These are phyloP conservation scores for Lavandula angustifolia DNA, from an alignment of 257 asterid species.

Conservation along the genomic window DNA sequence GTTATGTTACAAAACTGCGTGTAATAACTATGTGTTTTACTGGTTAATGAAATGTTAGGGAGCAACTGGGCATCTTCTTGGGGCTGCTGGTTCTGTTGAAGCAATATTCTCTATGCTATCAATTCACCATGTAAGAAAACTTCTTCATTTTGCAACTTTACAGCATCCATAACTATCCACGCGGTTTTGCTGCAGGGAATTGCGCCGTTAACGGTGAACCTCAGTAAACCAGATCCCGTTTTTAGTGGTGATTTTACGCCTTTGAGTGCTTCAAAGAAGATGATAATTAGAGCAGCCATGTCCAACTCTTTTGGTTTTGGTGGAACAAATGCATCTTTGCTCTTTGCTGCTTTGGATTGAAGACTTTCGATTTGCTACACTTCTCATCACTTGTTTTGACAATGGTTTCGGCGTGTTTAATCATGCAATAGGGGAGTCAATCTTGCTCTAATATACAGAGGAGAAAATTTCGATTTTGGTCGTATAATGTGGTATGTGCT, in stretches of 20 bases:
- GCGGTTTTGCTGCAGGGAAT: constrained; percentile 57
- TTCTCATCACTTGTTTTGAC: background rate
- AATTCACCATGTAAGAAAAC: constrained; percentile 67
- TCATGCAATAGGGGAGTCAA: too few species aligned
- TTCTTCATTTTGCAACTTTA: background rate
- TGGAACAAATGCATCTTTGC: constrained; percentile 85
- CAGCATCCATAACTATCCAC: background rate
- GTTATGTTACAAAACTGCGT: too few species aligned
- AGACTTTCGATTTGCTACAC: background rate
- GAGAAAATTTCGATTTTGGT: too few species aligned
- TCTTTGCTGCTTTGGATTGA: constrained; percentile 62
- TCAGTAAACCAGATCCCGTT: constrained; percentile 67
- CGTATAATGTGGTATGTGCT: too few species aligned
- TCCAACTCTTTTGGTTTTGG: constrained; percentile 98
- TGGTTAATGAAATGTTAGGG: constrained; percentile 49
- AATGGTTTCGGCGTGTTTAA: background rate
- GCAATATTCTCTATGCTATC: constrained; percentile 77
- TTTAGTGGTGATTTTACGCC: constrained; percentile 72
- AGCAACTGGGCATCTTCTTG: constrained; percentile 92
- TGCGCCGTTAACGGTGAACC: constrained; percentile 81
- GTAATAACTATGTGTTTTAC: constrained; percentile 6
- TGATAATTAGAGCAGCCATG: constrained; percentile 68
- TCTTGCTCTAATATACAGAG: too few species aligned
- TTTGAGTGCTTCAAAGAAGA: constrained; percentile 66
- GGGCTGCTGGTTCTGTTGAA: constrained; percentile 99